A percentile compares a stretch with the other conserved stretches of the same genome.
These are phyloP conservation scores for Arctostaphylos glauca DNA, from an alignment of 148 eudicot genomes.

Conservation along the genomic window DNA sequence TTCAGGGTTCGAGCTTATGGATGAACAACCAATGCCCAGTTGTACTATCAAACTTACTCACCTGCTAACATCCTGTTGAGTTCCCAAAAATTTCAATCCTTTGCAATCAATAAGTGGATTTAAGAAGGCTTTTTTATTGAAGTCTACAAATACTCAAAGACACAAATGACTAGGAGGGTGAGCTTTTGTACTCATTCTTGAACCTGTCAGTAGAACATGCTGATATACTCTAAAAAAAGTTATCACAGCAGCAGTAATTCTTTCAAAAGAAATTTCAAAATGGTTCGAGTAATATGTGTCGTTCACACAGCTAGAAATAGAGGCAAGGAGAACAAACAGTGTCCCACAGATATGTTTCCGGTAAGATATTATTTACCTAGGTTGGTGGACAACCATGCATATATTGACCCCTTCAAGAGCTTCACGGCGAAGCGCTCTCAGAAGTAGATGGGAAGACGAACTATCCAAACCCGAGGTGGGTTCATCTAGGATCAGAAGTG, in stretches of 20 bases:
- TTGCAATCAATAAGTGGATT: neutral
- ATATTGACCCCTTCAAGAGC: constrained; percentile 50
- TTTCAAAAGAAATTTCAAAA: neutral
- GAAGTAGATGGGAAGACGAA: constrained; percentile 47
- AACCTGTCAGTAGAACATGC: neutral
- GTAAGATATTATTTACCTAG: constrained; percentile 31
- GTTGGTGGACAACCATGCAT: constrained; percentile 55
- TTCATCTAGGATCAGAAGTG: constrained; percentile 49
- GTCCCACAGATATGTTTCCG: neutral
- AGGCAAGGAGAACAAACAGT: neutral
- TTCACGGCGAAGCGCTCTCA: constrained; percentile 49
- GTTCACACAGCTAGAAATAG: neutral
- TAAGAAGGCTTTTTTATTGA: neutral
- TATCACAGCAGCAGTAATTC: neutral
- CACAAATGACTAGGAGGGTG: neutral
- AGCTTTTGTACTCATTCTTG: neutral
- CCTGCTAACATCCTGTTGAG: neutral
- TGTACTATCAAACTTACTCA: neutral
- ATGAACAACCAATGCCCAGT: neutral
- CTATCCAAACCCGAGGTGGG: constrained; percentile 59
- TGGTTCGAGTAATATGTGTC: neutral
- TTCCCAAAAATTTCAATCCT: neutral
- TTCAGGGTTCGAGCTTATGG: neutral
- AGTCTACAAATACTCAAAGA: neutral
- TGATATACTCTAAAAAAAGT: neutral